Base-by-base conservation (phyloP, 2,329 filamentous ascomycete species). In the Aaosphaeria pasadenensis region DNA sequence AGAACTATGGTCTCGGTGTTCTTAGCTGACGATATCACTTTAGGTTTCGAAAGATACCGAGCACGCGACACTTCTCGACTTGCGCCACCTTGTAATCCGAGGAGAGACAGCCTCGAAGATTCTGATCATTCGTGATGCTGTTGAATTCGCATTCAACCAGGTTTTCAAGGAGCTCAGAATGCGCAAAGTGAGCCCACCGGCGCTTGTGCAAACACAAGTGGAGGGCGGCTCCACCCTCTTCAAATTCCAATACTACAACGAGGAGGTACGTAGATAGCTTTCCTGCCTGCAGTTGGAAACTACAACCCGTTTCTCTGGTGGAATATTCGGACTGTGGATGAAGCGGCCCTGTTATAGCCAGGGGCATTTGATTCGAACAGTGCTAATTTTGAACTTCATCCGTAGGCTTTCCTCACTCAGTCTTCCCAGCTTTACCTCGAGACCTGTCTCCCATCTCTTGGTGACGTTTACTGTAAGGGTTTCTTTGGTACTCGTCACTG, bases 381-480 rank as follows among this genome's bases (percentile, higher is more conserved):
- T 24, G 17, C 17, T 24, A 24, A 24, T 3, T 24, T 24, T 24
- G 17, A 24, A 3, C 17, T 24, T 24, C 17, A 24, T 24, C 17
- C 2, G 3, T 24, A 24, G 17, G 88, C 94, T 50, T 99, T 91
- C 77, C 84, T 99, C 54, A 97, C 94, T 4, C 94, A 99, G 75
- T 96, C 91, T 4, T 95, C 89, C 32, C 94, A 99, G 74, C 84
- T 99, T 46, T 99, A 99, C 74, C 87, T 99, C 50, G 94, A 99
- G 79, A 99, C 94, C 31, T 90, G 87, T 57, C 78, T 99, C 31
- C 90, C 92, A 7, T 89, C 87, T 44, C 80, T 97, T 63, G 94
- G 94, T 59, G 89, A 96, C 69, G 91, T 96, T 45, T 99, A 95
- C 81, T 97, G 92, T 70, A 24, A 24, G 17, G 17, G 17, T 24